These are phyloP conservation scores for Daedaleopsis nitida DNA, from an alignment of 768 basidiomycete genomes.

Conservation along the genomic window DNA sequence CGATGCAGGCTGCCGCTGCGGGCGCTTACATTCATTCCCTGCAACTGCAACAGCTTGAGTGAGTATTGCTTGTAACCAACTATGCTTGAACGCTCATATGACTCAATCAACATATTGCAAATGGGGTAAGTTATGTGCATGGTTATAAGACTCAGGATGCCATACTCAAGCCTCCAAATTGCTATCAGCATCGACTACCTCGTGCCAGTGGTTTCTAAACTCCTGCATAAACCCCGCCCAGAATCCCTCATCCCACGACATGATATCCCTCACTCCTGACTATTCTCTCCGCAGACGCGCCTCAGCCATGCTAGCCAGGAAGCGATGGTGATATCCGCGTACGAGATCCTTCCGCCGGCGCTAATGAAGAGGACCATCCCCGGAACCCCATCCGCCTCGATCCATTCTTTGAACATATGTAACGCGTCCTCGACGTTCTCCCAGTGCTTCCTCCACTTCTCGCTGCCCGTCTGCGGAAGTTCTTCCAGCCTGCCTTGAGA, in stretches of 20 bases:
- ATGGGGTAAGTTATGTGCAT: too few species aligned
- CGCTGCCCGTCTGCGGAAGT: conserved; percentile 21
- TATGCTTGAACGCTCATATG: too few species aligned
- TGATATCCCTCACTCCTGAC: conserved; percentile 34
- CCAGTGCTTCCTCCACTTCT: conserved; percentile 32
- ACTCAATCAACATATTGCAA: too few species aligned
- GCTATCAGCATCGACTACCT: conserved; percentile 6
- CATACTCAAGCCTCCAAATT: neutral
- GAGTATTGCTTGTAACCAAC: too few species aligned
- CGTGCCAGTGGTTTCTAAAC: conserved; percentile 34
- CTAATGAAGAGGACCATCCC: conserved; percentile 36
- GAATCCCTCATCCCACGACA: conserved; percentile 40
- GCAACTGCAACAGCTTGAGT: too few species aligned
- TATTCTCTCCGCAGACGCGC: conserved; percentile 28
- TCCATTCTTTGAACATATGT: conserved; percentile 30
- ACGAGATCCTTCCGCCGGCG: conserved; percentile 26
- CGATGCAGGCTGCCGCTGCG: too few species aligned
- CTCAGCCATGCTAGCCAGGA: conserved; percentile 40
- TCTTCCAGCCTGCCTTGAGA: conserved; percentile 39
- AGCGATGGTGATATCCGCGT: conserved; percentile 38
- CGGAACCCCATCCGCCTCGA: conserved; percentile 28
- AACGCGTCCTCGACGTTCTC: conserved; percentile 30
- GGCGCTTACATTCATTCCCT: too few species aligned
- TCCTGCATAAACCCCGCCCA: conserved; percentile 38
- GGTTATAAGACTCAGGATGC: neutral